These are phyloP conservation scores for Globisporangium polare DNA, from an alignment of 352 stramenopile genomes.

Conservation along the genomic window DNA sequence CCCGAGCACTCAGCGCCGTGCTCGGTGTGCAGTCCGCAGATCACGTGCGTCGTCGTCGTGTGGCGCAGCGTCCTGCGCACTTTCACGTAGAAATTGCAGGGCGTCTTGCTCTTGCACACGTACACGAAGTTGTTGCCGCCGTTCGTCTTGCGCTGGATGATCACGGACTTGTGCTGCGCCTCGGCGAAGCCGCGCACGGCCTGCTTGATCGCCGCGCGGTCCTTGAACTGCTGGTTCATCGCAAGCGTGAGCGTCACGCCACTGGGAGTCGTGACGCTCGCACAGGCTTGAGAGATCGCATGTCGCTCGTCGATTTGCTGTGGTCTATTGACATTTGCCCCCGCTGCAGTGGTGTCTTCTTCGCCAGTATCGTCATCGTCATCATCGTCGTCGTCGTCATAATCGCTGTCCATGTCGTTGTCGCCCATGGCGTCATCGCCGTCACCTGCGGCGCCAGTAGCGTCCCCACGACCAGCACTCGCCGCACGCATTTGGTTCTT, in stretches of 20 bases:
- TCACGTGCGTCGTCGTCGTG: constrained; percentile 1
- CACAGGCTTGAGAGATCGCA: neutral
- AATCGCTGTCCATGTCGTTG: neutral
- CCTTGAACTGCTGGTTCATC: constrained; percentile 31
- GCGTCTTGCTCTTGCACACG: constrained; percentile 38
- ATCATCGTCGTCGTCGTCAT: neutral
- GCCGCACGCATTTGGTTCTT: neutral
- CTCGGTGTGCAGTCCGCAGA: constrained; percentile 23
- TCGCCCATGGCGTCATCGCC: constrained; percentile 5
- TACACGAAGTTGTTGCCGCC: constrained; percentile 52
- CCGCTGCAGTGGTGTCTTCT: neutral
- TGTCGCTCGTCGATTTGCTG: neutral
- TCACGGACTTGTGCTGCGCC: constrained; percentile 33
- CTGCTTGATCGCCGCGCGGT: constrained; percentile 29
- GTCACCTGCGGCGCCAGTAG: neutral
- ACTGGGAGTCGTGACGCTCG: neutral
- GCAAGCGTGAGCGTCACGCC: neutral
- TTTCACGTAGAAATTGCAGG: constrained; percentile 38
- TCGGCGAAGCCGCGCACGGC: constrained; percentile 40
- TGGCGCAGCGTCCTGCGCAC: constrained; percentile 18
- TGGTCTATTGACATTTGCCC: too few species aligned
- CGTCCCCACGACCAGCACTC: too few species aligned
- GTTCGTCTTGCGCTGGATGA: constrained; percentile 32
- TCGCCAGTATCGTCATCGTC: constrained; percentile 1
- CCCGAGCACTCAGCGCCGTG: constrained; percentile 33